A percentile compares a stretch with the other conserved stretches of the same genome.
phyloP scores from a whole-genome alignment of 192 early-diverging fungal genomes.

The Mortierella claussenii region DNA sequence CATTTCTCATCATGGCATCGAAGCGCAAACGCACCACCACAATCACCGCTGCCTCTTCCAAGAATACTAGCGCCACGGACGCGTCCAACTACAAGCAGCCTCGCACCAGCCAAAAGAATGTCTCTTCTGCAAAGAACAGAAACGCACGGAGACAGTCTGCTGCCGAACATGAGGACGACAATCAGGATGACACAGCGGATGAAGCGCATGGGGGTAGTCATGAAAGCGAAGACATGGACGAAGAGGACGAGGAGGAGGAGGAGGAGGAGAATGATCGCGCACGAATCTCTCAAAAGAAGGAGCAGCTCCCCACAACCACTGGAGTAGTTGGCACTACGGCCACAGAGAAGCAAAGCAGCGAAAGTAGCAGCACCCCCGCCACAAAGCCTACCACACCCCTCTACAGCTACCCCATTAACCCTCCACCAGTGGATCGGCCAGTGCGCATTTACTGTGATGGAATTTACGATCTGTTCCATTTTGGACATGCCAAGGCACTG shows the following conservation, averaged over 20 bases:
- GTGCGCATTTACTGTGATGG: slow-evolving; percentile 89
- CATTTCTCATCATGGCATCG: slow-evolving; percentile 16
- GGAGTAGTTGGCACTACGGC: neutral
- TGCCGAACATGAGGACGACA: slow-evolving; percentile 11
- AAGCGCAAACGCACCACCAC: slow-evolving; percentile 45
- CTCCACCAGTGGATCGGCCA: slow-evolving; percentile 73
- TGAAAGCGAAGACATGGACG: slow-evolving; percentile 5
- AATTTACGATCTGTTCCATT: slow-evolving; percentile 88
- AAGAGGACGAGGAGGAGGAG: neutral
- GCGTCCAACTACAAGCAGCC: slow-evolving; percentile 45
- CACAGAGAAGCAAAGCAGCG: neutral
- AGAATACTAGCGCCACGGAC: slow-evolving; percentile 18
- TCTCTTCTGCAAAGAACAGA: slow-evolving; percentile 14
- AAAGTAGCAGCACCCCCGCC: slow-evolving; percentile 2
- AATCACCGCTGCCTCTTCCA: slow-evolving; percentile 13
- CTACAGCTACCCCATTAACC: slow-evolving; percentile 68
- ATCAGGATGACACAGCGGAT: slow-evolving; percentile 11
- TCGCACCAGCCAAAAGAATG: slow-evolving; percentile 30
- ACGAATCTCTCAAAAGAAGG: neutral
- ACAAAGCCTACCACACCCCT: slow-evolving; percentile 5
- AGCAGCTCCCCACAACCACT: neutral
- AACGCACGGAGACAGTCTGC: slow-evolving; percentile 11
- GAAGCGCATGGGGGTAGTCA: neutral
- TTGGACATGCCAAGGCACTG: slow-evolving; percentile 82
- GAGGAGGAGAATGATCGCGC: neutral